Evolutionary conservation across 441 rosid genomes (phyloP), one percentile per base, ranked within the genome.

Genomic region (Gossypium gossypioides): DNA sequence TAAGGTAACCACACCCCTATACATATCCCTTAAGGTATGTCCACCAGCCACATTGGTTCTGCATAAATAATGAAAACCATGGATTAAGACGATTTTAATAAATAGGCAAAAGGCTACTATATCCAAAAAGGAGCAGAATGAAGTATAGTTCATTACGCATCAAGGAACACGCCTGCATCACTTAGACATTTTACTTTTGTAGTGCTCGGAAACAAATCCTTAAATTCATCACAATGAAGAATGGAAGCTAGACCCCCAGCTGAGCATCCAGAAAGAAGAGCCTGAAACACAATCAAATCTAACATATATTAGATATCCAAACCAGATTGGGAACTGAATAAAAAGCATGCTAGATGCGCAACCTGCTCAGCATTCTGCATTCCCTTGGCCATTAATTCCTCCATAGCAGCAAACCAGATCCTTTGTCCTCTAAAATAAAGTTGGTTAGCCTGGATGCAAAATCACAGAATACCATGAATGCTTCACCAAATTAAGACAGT

Each of bases 381-480:
- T 81, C 91, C 90, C 32, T 80, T 80, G 2, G 83, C 77, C 86
- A 83, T 83, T 68, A 89, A 75, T 52, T 87, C 83, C 62, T 82
- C 85, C 86, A 89, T 84, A 42, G 84, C 89, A 3, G 88, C 85
- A 71, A 74, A 76, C 94, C 91, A 86, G 40, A 89, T 87, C 40
- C 87, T 87, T 50, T 89, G 88, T 73, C 91, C 91, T 77, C 91
- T 77, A 71, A 85, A 87, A 69, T 81, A 77, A 9, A 89, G 82
- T 58, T 80, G 69, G 21, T 80, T 77, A 15, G 67, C 83, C 87
- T 84, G 69, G 24, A 75, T 71, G 64, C 21, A 19, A 40, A 56
- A 74, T 57, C 27, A 40, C 68, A 44, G 62, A 40, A 8, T 21
- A 75, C 12, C 51, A 58, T 69, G 18, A 42, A 29, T 32, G 52